Base-by-base conservation (phyloP, 306 rosid species). In the Rubus idaeus region DNA sequence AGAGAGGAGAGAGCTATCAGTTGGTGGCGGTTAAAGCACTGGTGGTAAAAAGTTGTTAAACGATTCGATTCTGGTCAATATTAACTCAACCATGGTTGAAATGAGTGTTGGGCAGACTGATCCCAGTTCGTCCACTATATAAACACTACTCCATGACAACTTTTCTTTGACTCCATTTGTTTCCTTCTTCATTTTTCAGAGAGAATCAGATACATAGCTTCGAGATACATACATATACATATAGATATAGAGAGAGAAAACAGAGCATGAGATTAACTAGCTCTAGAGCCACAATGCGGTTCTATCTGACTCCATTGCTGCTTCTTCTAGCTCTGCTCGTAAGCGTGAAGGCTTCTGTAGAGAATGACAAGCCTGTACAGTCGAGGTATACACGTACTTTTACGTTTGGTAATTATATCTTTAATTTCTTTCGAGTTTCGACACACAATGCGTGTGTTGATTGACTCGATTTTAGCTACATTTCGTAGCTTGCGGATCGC, bases 11-110 rank as follows among this genome's bases (percentile, higher is more conserved):
- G 58, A 49, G 4, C 3, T 12, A 49, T 84, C 82, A 66, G 91
- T 91, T 89, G 89, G 80, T 65, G 90, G 84, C 88, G 62, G 96
- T 91, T 90, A 85, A 82, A 55, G 81, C 60, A 40, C 14, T 44
- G 83, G 85, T 82, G 85, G 72, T 78, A 66, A 75, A 62, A 78
- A 84, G 73, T 39, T 39, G 89, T 84, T 84, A 80, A 83, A 47
- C 72, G 52, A 67, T 67, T 67, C 39, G 53, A 67, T 67, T 70
- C 16, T 50, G 13, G 13, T 70, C 45, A 10, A 30, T 21, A n/a
- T 77, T 80, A 82, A 84, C 86, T 80, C 73, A 86, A 91, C 92
- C 87, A 77, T 75, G 86, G 91, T 89, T 84, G 16, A 79, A 46
- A 47, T 26, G 58, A 17, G 80, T 67, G 80, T 67, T 55, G 39